These are phyloP conservation scores for Alternaria metachromatica DNA, from an alignment of 2,329 filamentous ascomycete genomes.

Conservation along the genomic window DNA sequence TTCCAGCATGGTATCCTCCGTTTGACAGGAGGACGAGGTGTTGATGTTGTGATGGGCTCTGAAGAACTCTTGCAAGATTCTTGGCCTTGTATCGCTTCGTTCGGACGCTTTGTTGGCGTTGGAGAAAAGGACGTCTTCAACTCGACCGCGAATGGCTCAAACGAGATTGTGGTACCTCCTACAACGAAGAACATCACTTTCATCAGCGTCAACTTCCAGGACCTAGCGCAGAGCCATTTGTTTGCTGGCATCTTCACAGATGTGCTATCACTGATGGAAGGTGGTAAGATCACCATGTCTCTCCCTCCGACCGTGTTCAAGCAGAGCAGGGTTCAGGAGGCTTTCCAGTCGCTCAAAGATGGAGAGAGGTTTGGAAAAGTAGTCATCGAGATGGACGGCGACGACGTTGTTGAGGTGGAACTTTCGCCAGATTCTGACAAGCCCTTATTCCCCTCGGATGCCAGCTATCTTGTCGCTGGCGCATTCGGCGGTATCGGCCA, in stretches of 20 bases:
- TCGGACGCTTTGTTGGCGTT: slow-evolving; percentile 40
- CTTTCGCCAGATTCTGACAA: not conserved
- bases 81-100: slow-evolving; percentile 36
- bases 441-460: slow-evolving; percentile 14
- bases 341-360: slow-evolving; percentile 23
- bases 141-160: slow-evolving; percentile 4
- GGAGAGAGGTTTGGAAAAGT: slow-evolving; percentile 10
- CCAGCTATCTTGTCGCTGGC: slow-evolving; percentile 32
- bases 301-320: slow-evolving; percentile 8
- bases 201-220: slow-evolving; percentile 7
- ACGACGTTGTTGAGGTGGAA: slow-evolving; percentile 13
- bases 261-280: not conserved
- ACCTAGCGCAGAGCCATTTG: not conserved
- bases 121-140: slow-evolving; percentile 11
- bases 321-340: slow-evolving; percentile 17
- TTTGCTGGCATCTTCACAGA: slow-evolving; percentile 4
- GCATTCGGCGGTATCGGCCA: slow-evolving; percentile 35
- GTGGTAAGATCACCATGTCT: not conserved
- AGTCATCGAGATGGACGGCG: slow-evolving; percentile 10
- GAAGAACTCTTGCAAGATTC: slow-evolving; percentile 24
- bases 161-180: not conserved
- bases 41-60: slow-evolving; percentile 46
- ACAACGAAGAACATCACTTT: slow-evolving; percentile 8
- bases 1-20: slow-evolving; percentile 9
- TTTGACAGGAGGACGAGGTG: slow-evolving; percentile 32